A percentile compares a stretch with the other conserved stretches of the same genome.
Conservation (phyloP, 805 yeast species). For the Clavispora carvajalis region DNA sequence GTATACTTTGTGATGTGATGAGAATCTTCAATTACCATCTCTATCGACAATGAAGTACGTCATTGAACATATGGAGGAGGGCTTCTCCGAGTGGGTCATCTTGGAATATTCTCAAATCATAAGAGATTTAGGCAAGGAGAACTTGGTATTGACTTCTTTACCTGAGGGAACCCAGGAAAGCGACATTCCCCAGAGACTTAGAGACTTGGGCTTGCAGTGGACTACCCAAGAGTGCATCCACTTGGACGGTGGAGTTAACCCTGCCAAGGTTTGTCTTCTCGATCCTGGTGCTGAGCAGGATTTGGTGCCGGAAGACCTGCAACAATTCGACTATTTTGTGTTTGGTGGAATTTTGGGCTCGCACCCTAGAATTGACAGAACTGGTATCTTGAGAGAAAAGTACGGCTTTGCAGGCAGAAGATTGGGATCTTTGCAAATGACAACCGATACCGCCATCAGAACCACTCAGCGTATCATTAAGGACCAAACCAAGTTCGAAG, state of each 20-base stretch:
- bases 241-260: conserved; percentile 40
- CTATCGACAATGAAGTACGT: conserved; percentile 68
- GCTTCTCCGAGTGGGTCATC: conserved; percentile 93
- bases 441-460: conserved; percentile 95
- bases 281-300: conserved; percentile 85
- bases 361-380: conserved; percentile 90
- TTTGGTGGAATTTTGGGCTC: conserved; percentile 97
- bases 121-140: conserved; percentile 73
- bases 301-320: conserved; percentile 63
- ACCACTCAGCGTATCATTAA: conserved; percentile 80
- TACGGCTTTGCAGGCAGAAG: conserved; percentile 86
- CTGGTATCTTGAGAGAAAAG: conserved; percentile 76
- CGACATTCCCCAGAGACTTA: conserved; percentile 60
- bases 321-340: conserved; percentile 75
- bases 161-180: conserved; percentile 54
- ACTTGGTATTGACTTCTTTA: conserved; percentile 71
- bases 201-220: conserved; percentile 69
- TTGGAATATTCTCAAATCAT: conserved; percentile 82
- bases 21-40: not conserved
- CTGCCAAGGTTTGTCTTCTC: conserved; percentile 65
- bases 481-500: conserved; percentile 51
- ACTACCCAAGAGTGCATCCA: conserved; percentile 67
- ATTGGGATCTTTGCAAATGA: conserved; percentile 87
- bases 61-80: conserved; percentile 96
- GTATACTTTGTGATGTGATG: conserved; percentile 5